Base-by-base conservation (phyloP, 345 rosid species). In the Citrus maxima region DNA sequence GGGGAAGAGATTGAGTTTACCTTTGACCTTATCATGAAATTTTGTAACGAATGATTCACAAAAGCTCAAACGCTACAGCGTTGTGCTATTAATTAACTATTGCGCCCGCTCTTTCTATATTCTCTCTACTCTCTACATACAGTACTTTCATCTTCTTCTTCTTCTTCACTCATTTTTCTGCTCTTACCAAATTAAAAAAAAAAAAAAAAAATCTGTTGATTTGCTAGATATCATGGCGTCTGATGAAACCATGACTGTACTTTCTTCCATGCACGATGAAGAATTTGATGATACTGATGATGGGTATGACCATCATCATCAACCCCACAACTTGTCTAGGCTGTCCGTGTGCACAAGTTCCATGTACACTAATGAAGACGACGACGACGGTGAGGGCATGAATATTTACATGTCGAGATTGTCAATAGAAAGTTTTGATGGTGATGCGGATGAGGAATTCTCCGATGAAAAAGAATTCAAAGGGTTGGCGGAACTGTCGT, bases 371-470 rank as follows among this genome's bases (percentile, higher is more conserved):
- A 83, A 85, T 55, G 90, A 89, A 34, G 86, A 83, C 10, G 82
- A 83, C 30, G 35, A 55, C 25, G 70, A 73, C 30, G 83, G 66
- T 2, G 86, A 78, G 7, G 83, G 72, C 22, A 73, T 75, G 84
- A 64, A 69, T 76, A 83, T 86, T 79, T 82, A 34, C 67, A 66
- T 85, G 85, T 82, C 95, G 24, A 86, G 86, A 42, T 59, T 91
- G 79, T 87, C 97, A 0, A 62, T 92, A 0, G 97, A 92, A 77
- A 85, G 85, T 79, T 93, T 92, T 68, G 97, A 94, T 74, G 89
- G 86, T 32, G 90, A 89, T 30, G 97, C 94, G 2, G 95, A 93
- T 70, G 97, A 81, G 78, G 97, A 96, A 74, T 84, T 88, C 32
- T 92, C 94, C 38, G 93, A 89, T 13, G 86, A 82, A 0, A 65